A percentile compares a stretch with the other conserved stretches of the same genome.
Conservation (phyloP, 495 filamentous ascomycete species). For the Paragyromitra xinjiangensis region DNA sequence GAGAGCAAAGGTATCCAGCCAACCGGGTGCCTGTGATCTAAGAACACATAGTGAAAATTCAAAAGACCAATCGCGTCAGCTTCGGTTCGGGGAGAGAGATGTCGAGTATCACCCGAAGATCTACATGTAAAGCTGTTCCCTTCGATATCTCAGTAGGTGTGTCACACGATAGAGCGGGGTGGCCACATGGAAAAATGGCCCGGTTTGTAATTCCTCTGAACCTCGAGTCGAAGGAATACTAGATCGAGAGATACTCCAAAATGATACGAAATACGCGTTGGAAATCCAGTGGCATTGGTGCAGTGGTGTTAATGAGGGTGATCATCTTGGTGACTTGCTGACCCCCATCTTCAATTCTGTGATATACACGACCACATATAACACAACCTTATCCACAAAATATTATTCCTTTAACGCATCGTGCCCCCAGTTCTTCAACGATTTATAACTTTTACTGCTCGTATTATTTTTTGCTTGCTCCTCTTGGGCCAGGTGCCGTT, state of each 20-base stretch:
- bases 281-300: background rate
- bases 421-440: slow-evolving; percentile 75
- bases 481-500: slow-evolving; percentile 73
- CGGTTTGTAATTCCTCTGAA: slow-evolving; percentile 9
- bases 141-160: background rate
- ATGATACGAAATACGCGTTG: background rate
- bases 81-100: background rate
- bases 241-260: background rate
- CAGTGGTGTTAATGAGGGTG: background rate
- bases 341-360: background rate
- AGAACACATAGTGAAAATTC: slow-evolving; percentile 20
- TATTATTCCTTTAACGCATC: slow-evolving; percentile 65
- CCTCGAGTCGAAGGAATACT: background rate
- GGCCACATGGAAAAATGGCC: background rate
- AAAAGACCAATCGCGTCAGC: background rate
- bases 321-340: no score
- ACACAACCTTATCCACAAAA: background rate
- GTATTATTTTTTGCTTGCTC: slow-evolving; percentile 65
- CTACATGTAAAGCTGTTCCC: slow-evolving; percentile 15
- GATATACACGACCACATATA: background rate
- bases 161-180: slow-evolving; percentile 4
- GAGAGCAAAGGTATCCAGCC: slow-evolving; percentile 2
- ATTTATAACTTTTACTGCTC: slow-evolving; percentile 67
- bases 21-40: slow-evolving; percentile 11
- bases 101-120: background rate